Evolutionary conservation across 73 alveolate species (phyloP), one percentile per base, ranked within the genome.

Genomic region (Paramecium caudatum): DNA sequence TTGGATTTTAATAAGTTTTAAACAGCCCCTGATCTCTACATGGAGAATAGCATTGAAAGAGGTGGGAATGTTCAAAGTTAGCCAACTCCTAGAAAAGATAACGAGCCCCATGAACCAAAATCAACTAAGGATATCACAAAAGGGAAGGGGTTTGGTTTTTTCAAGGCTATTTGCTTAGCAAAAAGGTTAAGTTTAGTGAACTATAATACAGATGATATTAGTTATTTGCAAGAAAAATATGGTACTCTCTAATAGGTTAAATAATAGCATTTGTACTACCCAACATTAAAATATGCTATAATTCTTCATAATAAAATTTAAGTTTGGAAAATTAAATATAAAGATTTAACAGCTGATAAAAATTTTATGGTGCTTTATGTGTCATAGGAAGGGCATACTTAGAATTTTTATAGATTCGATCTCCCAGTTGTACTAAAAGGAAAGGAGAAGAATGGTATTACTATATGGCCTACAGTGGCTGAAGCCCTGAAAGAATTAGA

Each of bases 401-500:
- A 74, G 6, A 74, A 74, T 41, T 74, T 74, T 45, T 74, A 41
- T 39, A 15, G 88, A 3, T 74, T 74, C 19, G 88, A 74, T 39
- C 45, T 74, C 6, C 88, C 88, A 6, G 62, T 37, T 39, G 65
- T 41, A 7, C 15, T 7, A 21, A 45, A 37, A 41, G 62, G 62
- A 74, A 74, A 32, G 17, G 68, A 74, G 10, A 41, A 74, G 32
- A 8, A 1, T 13, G 88, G 68, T 21, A 34, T 8, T 13, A 74
- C 88, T 13, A 74, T 74, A 15, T 74, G 88, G 88, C 88, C 88
- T 39, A 74, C 62, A 19, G 88, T 74, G 3, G 62, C 43, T 23
- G 88, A 74, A 19, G 70, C 88, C 16, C 32, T 74, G 10, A 37
- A 13, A 16, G 88, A 45, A 17, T 74, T 74, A 5, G 88, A 74